Evolutionary conservation across 495 filamentous ascomycete genomes (phyloP).

Genomic region (Penicillium waksmanii): DNA sequence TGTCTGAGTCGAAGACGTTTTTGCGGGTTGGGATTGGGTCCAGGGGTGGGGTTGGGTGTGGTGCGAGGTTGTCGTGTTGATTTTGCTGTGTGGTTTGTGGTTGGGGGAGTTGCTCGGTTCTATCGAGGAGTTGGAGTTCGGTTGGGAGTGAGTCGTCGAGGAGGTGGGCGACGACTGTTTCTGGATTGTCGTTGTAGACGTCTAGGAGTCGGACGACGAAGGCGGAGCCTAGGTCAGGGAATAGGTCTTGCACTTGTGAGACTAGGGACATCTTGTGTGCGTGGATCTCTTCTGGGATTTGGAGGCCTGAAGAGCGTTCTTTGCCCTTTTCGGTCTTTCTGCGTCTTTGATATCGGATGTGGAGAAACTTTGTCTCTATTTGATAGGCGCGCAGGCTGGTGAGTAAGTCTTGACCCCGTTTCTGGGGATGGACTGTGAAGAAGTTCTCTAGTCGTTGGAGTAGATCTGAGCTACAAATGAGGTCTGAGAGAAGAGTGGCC

Average conservation of each 20-base stretch:
- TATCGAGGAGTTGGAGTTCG: slow-evolving; percentile 43
- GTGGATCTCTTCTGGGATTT: slow-evolving; percentile 60
- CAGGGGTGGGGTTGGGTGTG: slow-evolving; percentile 46
- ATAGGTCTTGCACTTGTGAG: slow-evolving; percentile 87
- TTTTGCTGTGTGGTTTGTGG: slow-evolving; percentile 20
- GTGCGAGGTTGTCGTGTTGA: slow-evolving; percentile 24
- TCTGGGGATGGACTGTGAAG: slow-evolving; percentile 54
- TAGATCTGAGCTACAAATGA: slow-evolving; percentile 48
- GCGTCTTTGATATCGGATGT: slow-evolving; percentile 57
- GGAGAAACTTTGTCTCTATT: slow-evolving; percentile 51
- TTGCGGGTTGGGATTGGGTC: slow-evolving; percentile 44
- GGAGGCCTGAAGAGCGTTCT: slow-evolving; percentile 47
- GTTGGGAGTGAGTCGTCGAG: slow-evolving; percentile 79
- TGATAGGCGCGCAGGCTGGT: slow-evolving; percentile 49
- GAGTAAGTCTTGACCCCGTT: slow-evolving; percentile 47
- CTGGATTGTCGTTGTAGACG: slow-evolving; percentile 74
- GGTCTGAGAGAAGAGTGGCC: slow-evolving; percentile 48
- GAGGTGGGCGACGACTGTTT: slow-evolving; percentile 79
- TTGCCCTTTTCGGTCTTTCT: slow-evolving; percentile 75
- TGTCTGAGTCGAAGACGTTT: slow-evolving; percentile 74
- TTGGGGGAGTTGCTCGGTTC: slow-evolving; percentile 43
- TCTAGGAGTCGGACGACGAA: slow-evolving; percentile 82
- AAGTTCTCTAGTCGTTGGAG: slow-evolving; percentile 55
- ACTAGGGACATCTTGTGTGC: slow-evolving; percentile 82
- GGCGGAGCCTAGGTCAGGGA: slow-evolving; percentile 83